These are phyloP conservation scores for Discostella pseudostelligera DNA, from an alignment of 108 stramenopile genomes.

Conservation along the genomic window DNA sequence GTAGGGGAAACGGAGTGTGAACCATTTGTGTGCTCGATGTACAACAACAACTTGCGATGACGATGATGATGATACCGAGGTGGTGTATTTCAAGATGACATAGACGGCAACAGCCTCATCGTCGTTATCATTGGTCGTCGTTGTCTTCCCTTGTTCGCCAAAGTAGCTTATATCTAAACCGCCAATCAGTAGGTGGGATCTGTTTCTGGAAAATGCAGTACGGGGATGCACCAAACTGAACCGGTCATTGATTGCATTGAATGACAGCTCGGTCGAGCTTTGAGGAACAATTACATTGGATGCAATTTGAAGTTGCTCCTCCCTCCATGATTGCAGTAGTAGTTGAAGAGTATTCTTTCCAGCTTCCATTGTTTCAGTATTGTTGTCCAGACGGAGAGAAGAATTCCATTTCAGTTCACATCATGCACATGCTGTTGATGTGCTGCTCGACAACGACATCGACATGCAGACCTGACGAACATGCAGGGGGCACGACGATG, in stretches of 20 bases:
- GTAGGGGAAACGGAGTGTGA: slow-evolving; percentile 33
- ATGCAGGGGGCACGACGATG: no score
- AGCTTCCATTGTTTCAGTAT: no score
- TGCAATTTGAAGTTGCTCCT: slow-evolving; percentile 46
- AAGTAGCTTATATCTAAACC: slow-evolving; percentile 70
- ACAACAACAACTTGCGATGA: slow-evolving; percentile 32
- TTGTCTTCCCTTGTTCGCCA: background rate
- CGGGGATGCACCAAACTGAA: background rate
- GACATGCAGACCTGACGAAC: no score
- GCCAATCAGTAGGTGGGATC: slow-evolving; percentile 42
- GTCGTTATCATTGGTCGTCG: slow-evolving; percentile 20
- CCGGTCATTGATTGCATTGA: background rate
- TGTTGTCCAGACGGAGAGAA: no score
- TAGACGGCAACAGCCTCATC: slow-evolving; percentile 56
- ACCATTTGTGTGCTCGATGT: slow-evolving; percentile 50
- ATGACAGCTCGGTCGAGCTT: background rate
- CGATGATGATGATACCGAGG: background rate
- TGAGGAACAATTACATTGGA: slow-evolving; percentile 30
- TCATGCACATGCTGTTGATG: no score
- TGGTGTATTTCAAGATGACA: slow-evolving; percentile 50
- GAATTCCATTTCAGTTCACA: no score
- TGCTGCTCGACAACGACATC: no score
- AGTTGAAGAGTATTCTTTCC: background rate
- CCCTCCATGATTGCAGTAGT: slow-evolving; percentile 27
- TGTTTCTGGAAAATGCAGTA: slow-evolving; percentile 5